Conservation (phyloP, 257 asterid species). For the Echium plantagineum region DNA sequence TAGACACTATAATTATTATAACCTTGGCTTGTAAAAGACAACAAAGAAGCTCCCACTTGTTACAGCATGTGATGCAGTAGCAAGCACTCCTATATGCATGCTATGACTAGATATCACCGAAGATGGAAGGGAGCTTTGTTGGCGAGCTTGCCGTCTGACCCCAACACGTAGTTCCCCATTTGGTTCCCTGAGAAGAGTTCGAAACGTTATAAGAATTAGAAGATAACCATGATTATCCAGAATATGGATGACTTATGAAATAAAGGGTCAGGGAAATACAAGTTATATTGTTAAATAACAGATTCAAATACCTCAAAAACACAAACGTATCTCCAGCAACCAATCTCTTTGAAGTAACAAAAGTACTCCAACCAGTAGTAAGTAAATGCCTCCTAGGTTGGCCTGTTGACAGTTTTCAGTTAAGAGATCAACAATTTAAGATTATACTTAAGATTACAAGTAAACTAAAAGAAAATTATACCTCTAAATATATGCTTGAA, state of each 20-base stretch:
- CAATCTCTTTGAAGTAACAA: constrained; percentile 64
- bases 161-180: constrained; percentile 66
- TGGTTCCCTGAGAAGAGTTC: constrained; percentile 38
- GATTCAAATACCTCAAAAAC: constrained; percentile 44
- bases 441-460: background rate
- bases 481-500: constrained; percentile 83
- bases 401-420: constrained; percentile 27
- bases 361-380: constrained; percentile 83
- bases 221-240: background rate
- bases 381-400: constrained; percentile 84
- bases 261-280: background rate
- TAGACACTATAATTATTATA: background rate
- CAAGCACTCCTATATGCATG: constrained; percentile 82
- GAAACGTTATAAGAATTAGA: background rate
- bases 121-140: constrained; percentile 59
- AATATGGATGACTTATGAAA: background rate
- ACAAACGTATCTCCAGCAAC: constrained; percentile 73
- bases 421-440: constrained; percentile 6
- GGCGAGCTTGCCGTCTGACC: constrained; percentile 48
- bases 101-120: constrained; percentile 81
- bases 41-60: constrained; percentile 44
- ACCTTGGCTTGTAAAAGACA: constrained; percentile 85
- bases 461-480: constrained; percentile 11
- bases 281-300: background rate
- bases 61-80: constrained; percentile 75